These are phyloP conservation scores for Suillus cothurnatus DNA, from an alignment of 768 basidiomycete species.

Conservation along the genomic window DNA sequence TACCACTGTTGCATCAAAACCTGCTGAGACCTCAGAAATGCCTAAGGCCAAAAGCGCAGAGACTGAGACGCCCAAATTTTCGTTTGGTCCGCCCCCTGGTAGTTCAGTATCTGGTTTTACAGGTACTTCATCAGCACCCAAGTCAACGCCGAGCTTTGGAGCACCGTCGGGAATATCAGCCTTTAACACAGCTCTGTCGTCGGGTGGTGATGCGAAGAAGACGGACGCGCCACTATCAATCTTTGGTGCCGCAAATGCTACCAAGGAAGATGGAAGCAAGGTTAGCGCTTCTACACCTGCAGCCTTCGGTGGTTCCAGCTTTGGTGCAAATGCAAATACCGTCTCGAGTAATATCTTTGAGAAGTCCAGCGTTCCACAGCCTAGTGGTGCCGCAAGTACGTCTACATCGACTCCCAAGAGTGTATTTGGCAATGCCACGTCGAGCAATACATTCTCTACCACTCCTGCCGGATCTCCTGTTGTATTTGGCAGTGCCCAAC, in stretches of 20 bases:
- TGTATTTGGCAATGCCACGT: conserved; percentile 14
- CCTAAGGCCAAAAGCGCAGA: conserved; percentile 18
- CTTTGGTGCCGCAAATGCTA: conserved; percentile 33
- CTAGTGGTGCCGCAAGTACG: conserved; percentile 17
- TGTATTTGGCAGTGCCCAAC: conserved; percentile 12
- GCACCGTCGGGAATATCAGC: conserved; percentile 24
- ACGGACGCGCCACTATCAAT: conserved; percentile 32
- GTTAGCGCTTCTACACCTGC: conserved; percentile 16
- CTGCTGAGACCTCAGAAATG: conserved; percentile 15
- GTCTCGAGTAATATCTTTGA: conserved; percentile 18
- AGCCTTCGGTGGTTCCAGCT: conserved; percentile 26
- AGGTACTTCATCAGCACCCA: conserved; percentile 16
- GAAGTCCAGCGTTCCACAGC: conserved; percentile 18
- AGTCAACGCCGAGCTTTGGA: conserved; percentile 23
- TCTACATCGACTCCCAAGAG: conserved; percentile 27
- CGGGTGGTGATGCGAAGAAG: conserved; percentile 27
- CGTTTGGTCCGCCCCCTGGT: conserved; percentile 24
- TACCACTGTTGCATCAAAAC: neutral
- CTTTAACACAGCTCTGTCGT: conserved; percentile 23
- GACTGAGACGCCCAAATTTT: conserved; percentile 22
- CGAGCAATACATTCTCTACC: conserved; percentile 19
- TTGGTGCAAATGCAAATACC: conserved; percentile 18
- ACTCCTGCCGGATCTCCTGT: conserved; percentile 20
- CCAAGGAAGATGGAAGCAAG: conserved; percentile 12
- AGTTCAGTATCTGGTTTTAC: conserved; percentile 10